Percentiles rank a stretch among this genome's conserved stretches.
These are phyloP conservation scores for Neoboletus subvelutipes DNA, from an alignment of 768 basidiomycete genomes.

Conservation along the genomic window DNA sequence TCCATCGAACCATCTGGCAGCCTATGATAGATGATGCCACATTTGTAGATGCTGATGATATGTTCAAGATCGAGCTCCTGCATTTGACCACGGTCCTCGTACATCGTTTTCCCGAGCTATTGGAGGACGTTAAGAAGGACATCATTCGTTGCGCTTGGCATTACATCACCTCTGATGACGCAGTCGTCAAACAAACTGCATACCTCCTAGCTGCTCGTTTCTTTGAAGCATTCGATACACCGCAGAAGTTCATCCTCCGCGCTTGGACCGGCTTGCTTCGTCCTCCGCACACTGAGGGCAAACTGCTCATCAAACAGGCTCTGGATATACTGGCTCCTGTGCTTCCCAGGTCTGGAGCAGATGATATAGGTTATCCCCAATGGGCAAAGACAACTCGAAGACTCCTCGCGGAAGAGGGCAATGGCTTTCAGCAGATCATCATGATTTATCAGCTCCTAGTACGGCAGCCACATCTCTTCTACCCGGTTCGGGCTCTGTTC, in stretches of 20 bases:
- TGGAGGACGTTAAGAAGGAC: constrained; percentile 83
- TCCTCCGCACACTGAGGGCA: constrained; percentile 74
- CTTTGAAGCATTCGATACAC: constrained; percentile 85
- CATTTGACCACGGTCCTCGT: constrained; percentile 88
- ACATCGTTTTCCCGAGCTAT: constrained; percentile 75
- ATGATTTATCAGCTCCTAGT: constrained; percentile 90
- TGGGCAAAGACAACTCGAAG: constrained; percentile 90
- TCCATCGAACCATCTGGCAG: constrained; percentile 80
- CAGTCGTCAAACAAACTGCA: constrained; percentile 89
- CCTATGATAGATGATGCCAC: constrained; percentile 58
- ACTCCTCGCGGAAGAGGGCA: constrained; percentile 85
- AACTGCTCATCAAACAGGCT: constrained; percentile 78
- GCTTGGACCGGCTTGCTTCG: constrained; percentile 91
- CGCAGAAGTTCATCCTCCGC: constrained; percentile 85
- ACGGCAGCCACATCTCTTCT: constrained; percentile 89
- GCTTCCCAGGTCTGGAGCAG: constrained; percentile 64
- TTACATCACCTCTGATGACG: constrained; percentile 81
- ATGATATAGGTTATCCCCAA: constrained; percentile 55
- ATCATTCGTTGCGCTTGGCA: constrained; percentile 94
- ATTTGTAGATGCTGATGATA: constrained; percentile 69
- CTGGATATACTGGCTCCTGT: constrained; percentile 84
- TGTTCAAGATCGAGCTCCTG: constrained; percentile 87
- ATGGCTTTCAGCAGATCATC: constrained; percentile 63
- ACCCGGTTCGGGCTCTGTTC: constrained; percentile 88
- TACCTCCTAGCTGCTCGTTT: constrained; percentile 90